Evolutionary conservation across 2,329 filamentous ascomycete species (phyloP).

Genomic region (Beauveria sp.): DNA sequence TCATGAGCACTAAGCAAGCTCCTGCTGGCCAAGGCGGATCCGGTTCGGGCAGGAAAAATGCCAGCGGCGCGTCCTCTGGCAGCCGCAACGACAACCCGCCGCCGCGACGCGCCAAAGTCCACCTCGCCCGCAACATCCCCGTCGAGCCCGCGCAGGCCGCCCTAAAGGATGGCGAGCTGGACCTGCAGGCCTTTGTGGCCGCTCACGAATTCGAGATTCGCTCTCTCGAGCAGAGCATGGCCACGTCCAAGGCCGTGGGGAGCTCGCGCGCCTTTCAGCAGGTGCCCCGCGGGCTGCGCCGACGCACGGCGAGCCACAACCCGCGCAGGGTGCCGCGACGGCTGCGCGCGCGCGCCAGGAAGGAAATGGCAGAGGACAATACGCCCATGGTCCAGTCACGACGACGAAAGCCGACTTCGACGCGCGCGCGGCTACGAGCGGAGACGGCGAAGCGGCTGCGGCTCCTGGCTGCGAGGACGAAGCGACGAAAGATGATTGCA

Average conservation of each 20-base stretch:
- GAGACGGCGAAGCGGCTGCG: slow-evolving; percentile 69
- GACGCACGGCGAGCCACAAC: slow-evolving; percentile 92
- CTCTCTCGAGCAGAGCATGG: slow-evolving; percentile 76
- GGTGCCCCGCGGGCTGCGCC: slow-evolving; percentile 74
- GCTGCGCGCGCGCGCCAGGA: slow-evolving; percentile 59
- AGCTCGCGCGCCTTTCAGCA: slow-evolving; percentile 79
- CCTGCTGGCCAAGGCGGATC: slow-evolving; percentile 20
- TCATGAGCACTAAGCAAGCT: slow-evolving; percentile 21
- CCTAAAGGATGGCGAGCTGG: slow-evolving; percentile 67
- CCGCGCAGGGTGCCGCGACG: slow-evolving; percentile 79
- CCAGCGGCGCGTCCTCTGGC: slow-evolving; percentile 14
- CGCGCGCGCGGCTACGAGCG: slow-evolving; percentile 55
- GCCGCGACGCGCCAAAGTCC: slow-evolving; percentile 39
- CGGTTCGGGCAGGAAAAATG: slow-evolving; percentile 20
- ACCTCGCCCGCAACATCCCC: slow-evolving; percentile 42
- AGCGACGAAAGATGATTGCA: slow-evolving; percentile 26
- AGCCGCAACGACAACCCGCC: slow-evolving; percentile 19
- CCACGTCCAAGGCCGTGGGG: slow-evolving; percentile 55
- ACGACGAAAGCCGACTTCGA: slow-evolving; percentile 52
- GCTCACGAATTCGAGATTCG: slow-evolving; percentile 85
- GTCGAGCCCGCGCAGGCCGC: slow-evolving; percentile 43
- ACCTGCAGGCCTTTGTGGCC: slow-evolving; percentile 76
- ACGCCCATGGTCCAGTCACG: slow-evolving; percentile 69
- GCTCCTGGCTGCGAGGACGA: slow-evolving; percentile 48
- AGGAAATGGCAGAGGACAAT: slow-evolving; percentile 81